Percentiles rank a stretch among this genome's conserved stretches.
phyloP scores from a whole-genome alignment of 495 filamentous ascomycete species.

The Podospora pseudopauciseta region DNA sequence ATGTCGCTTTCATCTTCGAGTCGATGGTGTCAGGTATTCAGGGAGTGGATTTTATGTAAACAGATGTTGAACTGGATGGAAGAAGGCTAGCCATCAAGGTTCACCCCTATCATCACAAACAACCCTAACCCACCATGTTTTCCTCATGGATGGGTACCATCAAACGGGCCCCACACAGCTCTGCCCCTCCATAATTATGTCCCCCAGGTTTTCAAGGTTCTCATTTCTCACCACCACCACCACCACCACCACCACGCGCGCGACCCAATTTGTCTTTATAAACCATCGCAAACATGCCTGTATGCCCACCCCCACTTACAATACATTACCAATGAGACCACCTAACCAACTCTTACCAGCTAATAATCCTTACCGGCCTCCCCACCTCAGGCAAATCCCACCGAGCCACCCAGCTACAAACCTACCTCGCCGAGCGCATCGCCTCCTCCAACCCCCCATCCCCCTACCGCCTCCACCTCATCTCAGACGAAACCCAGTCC shows the following conservation, averaged over 20 bases:
- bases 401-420: constrained; percentile 73
- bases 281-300: constrained; percentile 6
- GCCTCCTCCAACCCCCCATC: constrained; percentile 24
- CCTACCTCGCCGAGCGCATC: constrained; percentile 59
- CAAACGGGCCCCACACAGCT: not conserved
- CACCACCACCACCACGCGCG: not conserved
- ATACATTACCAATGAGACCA: not conserved
- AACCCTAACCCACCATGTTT: not conserved
- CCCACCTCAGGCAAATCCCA: constrained; percentile 91
- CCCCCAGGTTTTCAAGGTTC: constrained; percentile 1
- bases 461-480: constrained; percentile 58
- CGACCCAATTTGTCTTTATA: not conserved
- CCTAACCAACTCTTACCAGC: constrained; percentile 45
- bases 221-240: not conserved
- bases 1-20: no score
- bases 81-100: not conserved
- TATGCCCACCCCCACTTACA: not conserved
- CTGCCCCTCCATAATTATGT: constrained; percentile 1
- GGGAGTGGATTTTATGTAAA: no score
- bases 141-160: not conserved
- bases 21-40: no score
- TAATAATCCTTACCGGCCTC: constrained; percentile 89
- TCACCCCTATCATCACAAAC: not conserved
- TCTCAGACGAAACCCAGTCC: constrained; percentile 64
- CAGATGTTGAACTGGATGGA: no score